Conservation (phyloP, 2,329 filamentous ascomycete species). For the Penicillium sp. region DNA sequence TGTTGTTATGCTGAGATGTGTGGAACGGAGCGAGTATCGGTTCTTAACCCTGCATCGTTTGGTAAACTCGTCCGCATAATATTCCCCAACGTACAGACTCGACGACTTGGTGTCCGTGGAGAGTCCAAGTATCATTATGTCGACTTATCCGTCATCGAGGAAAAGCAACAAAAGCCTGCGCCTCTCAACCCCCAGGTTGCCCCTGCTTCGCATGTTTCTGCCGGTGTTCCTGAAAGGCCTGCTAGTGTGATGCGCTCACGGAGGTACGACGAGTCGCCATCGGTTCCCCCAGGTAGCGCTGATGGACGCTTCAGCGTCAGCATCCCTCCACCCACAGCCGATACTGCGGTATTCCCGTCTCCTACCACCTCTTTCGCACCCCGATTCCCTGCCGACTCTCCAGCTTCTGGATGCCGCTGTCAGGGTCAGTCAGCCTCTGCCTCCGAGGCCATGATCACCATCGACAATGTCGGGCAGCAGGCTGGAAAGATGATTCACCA, state of each 20-base stretch:
- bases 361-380: constrained; percentile 37
- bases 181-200: constrained; percentile 25
- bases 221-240: constrained; percentile 20
- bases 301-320: constrained; percentile 24
- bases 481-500: constrained; percentile 38
- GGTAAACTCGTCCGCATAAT: constrained; percentile 95
- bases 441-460: constrained; percentile 31
- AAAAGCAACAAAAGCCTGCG: constrained; percentile 37
- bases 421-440: constrained; percentile 25
- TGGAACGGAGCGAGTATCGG: constrained; percentile 86
- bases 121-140: constrained; percentile 97
- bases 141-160: constrained; percentile 46
- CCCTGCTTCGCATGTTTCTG: constrained; percentile 17
- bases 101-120: constrained; percentile 83
- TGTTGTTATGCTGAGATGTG: constrained; percentile 91
- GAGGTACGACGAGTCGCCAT: constrained; percentile 21
- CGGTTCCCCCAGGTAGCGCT: constrained; percentile 7
- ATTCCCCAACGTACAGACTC: constrained; percentile 89
- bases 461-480: constrained; percentile 36
- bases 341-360: constrained; percentile 39
- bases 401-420: constrained; percentile 27
- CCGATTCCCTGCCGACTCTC: constrained; percentile 23
- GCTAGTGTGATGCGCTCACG: constrained; percentile 28
- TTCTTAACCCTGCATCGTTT: constrained; percentile 94
- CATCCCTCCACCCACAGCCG: constrained; percentile 31